Evolutionary conservation across 148 eudicot genomes (phyloP).

Genomic region (Dysphania ambrosioides): DNA sequence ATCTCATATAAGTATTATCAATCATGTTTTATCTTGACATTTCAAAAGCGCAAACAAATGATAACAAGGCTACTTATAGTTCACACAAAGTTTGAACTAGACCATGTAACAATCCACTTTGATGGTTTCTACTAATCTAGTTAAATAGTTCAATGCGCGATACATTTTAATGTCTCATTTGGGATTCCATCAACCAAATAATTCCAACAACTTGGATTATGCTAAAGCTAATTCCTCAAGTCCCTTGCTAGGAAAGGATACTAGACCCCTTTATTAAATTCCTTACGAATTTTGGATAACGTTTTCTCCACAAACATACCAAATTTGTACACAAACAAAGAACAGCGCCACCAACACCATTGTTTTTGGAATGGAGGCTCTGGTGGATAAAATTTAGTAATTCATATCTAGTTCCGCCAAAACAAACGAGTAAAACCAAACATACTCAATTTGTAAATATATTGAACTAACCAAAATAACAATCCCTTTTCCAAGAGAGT

Average conservation of each 20-base stretch:
- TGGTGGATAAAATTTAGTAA: no score
- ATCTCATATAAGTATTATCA: not conserved
- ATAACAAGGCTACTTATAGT: not conserved
- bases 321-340: no score
- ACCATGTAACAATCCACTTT: not conserved
- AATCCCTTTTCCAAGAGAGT: not conserved
- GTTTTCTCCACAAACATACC: no score
- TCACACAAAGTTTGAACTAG: not conserved
- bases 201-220: not conserved
- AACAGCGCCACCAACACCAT: not conserved
- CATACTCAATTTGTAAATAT: no score
- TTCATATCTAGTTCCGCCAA: no score
- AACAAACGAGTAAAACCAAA: no score
- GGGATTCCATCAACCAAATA: not conserved
- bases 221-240: not conserved
- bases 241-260: not conserved
- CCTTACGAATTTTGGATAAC: no score
- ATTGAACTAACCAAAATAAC: not conserved
- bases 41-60: not conserved
- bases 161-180: not conserved
- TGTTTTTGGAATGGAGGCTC: no score
- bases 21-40: not conserved
- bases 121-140: not conserved
- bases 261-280: not conserved
- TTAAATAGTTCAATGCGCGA: not conserved